Percentiles rank a stretch among this genome's conserved stretches.
Evolutionary conservation across 2,329 filamentous ascomycete species (phyloP).

Genomic region (Allantophomopsis lycopodina): DNA sequence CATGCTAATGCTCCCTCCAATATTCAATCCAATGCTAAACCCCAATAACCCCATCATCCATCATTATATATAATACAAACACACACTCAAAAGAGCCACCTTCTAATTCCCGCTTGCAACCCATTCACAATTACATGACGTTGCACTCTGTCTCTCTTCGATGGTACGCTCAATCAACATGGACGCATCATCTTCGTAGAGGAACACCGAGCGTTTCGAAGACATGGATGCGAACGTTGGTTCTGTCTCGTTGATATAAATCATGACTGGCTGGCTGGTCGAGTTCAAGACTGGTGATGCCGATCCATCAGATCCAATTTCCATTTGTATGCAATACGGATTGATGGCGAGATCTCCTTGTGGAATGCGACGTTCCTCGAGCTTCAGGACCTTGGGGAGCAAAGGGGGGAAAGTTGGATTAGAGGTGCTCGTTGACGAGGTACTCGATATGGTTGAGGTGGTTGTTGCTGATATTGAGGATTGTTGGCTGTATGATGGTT

Average conservation of each 20-base stretch:
- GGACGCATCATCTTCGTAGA: no score
- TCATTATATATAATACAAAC: no score
- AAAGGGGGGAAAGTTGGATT: slow-evolving; percentile 6
- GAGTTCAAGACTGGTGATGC: slow-evolving; percentile 8
- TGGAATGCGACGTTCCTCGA: slow-evolving; percentile 44
- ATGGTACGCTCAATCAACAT: no score
- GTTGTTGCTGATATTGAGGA: slow-evolving; percentile 1
- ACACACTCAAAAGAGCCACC: no score
- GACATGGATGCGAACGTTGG: slow-evolving; percentile 3
- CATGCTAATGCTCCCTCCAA: no score
- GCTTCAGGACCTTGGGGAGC: slow-evolving; percentile 47
- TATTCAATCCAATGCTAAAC: no score
- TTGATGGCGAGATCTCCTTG: slow-evolving; percentile 16
- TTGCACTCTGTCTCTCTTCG: no score
- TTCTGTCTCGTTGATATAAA: slow-evolving; percentile 16
- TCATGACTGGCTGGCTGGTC: slow-evolving; percentile 9
- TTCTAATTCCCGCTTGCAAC: no score
- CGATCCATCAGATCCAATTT: slow-evolving; percentile 36
- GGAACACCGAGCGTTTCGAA: no score
- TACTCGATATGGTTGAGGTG: slow-evolving; percentile 3
- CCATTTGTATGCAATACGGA: slow-evolving; percentile 53
- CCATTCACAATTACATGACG: no score
- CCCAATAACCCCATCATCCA: no score
- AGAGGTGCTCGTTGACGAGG: slow-evolving; percentile 17
- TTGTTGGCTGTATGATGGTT: neutral